Evolutionary conservation across 805 yeast genomes (phyloP).

Genomic region (Candida railenensis): DNA sequence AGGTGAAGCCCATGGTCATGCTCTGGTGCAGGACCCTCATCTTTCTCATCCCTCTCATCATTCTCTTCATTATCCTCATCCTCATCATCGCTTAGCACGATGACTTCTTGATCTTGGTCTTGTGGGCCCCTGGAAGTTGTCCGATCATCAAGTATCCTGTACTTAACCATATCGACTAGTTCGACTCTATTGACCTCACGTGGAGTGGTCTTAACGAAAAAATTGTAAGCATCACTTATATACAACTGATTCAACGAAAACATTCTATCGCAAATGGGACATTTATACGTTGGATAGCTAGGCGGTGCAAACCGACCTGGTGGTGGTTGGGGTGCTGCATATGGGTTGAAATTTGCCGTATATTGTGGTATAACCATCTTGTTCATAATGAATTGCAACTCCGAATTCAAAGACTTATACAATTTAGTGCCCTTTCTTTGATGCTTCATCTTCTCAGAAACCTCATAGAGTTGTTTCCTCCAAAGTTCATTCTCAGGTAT

Average conservation of each 20-base stretch:
- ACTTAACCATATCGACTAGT: conserved; percentile 31
- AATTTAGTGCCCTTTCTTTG: not conserved
- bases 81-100: conserved; percentile 32
- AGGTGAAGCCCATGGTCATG: no score
- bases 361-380: not conserved
- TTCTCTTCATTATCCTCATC: conserved; percentile 14
- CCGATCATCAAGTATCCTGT: conserved; percentile 30
- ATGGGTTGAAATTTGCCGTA: not conserved
- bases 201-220: conserved; percentile 41
- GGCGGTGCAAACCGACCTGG: not conserved
- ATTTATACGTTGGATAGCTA: conserved; percentile 29
- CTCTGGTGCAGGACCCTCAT: no score
- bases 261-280: conserved; percentile 39
- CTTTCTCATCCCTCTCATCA: not conserved
- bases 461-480: not conserved
- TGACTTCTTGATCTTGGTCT: conserved; percentile 20
- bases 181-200: conserved; percentile 32
- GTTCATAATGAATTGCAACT: not conserved
- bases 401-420: conserved; percentile 3
- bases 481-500: not conserved
- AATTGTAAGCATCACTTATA: conserved; percentile 40
- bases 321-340: not conserved
- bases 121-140: conserved; percentile 1
- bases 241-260: conserved; percentile 33
- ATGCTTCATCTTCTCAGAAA: not conserved